Evolutionary conservation across 495 filamentous ascomycete genomes (phyloP).

Genomic region (Penicillium flavigenum): DNA sequence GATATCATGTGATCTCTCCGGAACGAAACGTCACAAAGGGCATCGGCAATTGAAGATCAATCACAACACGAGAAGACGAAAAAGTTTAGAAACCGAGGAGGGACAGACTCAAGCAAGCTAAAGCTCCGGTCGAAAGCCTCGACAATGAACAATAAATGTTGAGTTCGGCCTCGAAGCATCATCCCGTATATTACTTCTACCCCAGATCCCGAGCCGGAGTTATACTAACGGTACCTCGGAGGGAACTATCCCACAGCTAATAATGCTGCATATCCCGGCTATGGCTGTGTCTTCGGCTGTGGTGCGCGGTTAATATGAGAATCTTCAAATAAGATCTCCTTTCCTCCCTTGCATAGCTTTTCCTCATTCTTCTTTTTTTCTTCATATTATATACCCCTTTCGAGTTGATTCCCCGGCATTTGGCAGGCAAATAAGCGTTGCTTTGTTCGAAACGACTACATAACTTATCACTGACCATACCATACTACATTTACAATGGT

Average conservation of each 20-base stretch:
- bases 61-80: background rate
- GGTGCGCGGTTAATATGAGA: constrained; percentile 11
- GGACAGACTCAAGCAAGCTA: background rate
- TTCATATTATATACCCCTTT: background rate
- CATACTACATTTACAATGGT: constrained; percentile 26
- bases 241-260: constrained; percentile 16
- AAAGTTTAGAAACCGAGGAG: background rate
- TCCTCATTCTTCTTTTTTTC: constrained; percentile 2
- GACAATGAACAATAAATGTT: background rate
- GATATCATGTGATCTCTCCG: constrained; percentile 33
- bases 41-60: constrained; percentile 2
- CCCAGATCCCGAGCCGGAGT: constrained; percentile 6
- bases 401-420: background rate
- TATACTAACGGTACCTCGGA: constrained; percentile 11
- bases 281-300: constrained; percentile 16
- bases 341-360: constrained; percentile 9
- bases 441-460: background rate
- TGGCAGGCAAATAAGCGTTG: background rate
- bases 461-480: background rate
- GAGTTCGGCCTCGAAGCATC: background rate
- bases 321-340: constrained; percentile 1
- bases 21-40: constrained; percentile 1
- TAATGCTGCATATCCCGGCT: constrained; percentile 22
- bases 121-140: background rate
- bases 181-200: background rate